Base-by-base conservation (phyloP, 768 basidiomycete species). In the Lyophyllum decastes region DNA sequence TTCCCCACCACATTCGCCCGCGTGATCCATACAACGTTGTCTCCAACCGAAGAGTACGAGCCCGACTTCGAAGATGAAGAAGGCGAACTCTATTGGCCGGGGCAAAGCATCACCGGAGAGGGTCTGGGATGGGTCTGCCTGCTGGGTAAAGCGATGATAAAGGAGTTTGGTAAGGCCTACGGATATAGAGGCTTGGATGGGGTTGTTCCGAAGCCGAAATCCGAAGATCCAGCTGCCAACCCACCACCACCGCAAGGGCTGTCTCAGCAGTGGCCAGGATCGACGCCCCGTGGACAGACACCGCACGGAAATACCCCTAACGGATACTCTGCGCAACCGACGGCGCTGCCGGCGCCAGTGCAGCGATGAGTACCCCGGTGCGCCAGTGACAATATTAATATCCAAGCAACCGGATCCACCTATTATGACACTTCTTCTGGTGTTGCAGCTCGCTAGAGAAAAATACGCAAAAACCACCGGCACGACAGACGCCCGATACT, bases 51-150 rank as follows among this genome's bases (percentile, higher is more conserved):
- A 61, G 90, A 93, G 69, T 80, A 88, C 54, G 89, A 92, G 60
- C 87, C 88, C 11, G 90, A 92, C 61, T 83, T 92, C 52, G 90
- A 92, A 68, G 91, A 93, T 63, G 88, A 91, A 61, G 90, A 91
- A 68, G 89, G 90, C 61, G 91, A 92, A 65, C 76, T 93, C n/a
- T 90, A 85, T 66, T 92, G 90, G 91, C 91, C 90, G 0, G 86
- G 86, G 43, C 87, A 90, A 64, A 78, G 82, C 34, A 76, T 85
- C 57, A 88, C 82, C 27, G 89, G 89, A 43, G 88, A 90, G 69
- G 91, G 91, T 49, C 78, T 93, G 27, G 91, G 87, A 21, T 93
- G 91, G 91, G 85, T 92, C n/a, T 92, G 90, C 70, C 76, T 89
- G 26, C 87, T 93, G 84, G 90, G 90, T 64, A 89, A 88, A 68